Evolutionary conservation across 805 yeast species (phyloP), one percentile per base, ranked within the genome.

Genomic region (Scheffersomyces lignosus): DNA sequence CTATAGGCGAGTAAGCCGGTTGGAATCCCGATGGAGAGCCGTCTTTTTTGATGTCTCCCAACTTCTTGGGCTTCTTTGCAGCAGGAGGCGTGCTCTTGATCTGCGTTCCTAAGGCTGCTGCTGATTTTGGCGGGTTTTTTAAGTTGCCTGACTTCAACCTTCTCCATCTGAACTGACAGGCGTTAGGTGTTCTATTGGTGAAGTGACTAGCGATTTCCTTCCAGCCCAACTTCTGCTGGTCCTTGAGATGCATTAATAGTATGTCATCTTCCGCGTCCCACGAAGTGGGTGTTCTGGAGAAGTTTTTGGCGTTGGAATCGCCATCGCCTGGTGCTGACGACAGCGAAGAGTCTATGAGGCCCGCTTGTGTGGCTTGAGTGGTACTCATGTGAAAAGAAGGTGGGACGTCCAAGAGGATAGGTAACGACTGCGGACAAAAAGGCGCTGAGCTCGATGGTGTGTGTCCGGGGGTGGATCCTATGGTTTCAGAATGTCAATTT

Each of bases 191-290:
- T 42, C 75, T 49, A 51, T 70, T 69, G 37, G 50, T 58, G 54
- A 70, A 70, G 36, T 70, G 62, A 42, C 61, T 52, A 27, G 73
- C 73, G 31, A 70, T 68, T 37, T 69, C 75, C 48, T 70, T 70
- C 75, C 75, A 70, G 10, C 75, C 75, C 36, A 70, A 50, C 47
- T 70, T 69, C 50, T 70, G 74, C 37, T 51, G 62, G 51, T 70
- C 75, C 46, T 70, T 70, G 36, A 70, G 54, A 45, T 70, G 75
- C 73, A 69, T 66, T 29, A 70, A 54, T 23, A 70, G 60, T 27
- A 66, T 52, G 45, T 70, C 75, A 49, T 70, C 75, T 44, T 62
- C 71, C 13, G 74, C 69, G 45, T 70, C 75, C 75, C 75, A 70
- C 3, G 73, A 67, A 3, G 75, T 67, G 10, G 75, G 75, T 5